Percentiles rank a stretch among this genome's conserved stretches.
These are phyloP conservation scores for Chrysophaeum taylorii DNA, from an alignment of 352 stramenopile genomes.

Conservation along the genomic window DNA sequence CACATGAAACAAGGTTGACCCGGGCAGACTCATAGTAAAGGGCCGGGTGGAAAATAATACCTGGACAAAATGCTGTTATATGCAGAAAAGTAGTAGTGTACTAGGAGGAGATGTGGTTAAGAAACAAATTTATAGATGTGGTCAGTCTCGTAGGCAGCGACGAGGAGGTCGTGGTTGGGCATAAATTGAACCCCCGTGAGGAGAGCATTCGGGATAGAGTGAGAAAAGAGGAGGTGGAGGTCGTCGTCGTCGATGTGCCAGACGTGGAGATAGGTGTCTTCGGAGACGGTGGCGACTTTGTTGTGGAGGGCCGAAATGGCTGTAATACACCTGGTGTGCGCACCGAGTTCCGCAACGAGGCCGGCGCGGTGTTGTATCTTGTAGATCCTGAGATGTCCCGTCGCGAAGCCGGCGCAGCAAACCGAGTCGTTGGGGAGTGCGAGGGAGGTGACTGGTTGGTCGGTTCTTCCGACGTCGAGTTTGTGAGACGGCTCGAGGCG, in stretches of 20 bases:
- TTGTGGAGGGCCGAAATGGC: too few relatives aligned
- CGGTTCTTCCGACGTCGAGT: not conserved
- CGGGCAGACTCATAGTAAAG: too few relatives aligned
- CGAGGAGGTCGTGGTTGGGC: too few relatives aligned
- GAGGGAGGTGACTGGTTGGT: not conserved
- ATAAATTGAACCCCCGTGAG: constrained; percentile 8
- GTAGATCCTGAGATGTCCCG: constrained; percentile 3
- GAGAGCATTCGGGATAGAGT: not conserved
- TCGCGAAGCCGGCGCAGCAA: not conserved
- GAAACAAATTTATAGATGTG: too few relatives aligned
- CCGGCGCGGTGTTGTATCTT: too few relatives aligned
- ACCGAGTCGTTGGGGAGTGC: not conserved
- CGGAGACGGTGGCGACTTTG: constrained; percentile 3
- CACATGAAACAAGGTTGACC: too few relatives aligned
- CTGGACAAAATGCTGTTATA: too few relatives aligned
- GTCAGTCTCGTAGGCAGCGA: too few relatives aligned
- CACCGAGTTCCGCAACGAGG: not conserved
- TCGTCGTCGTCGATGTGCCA: not conserved
- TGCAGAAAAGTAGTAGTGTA: too few relatives aligned
- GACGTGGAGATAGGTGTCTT: constrained; percentile 5
- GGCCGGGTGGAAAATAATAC: too few relatives aligned
- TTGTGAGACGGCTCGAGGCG: not conserved
- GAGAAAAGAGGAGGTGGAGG: not conserved
- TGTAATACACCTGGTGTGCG: constrained; percentile 1
- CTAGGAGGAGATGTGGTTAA: too few relatives aligned